phyloP scores from a whole-genome alignment of 176 grass and related monocot genomes.

The Oryza longistaminata region DNA sequence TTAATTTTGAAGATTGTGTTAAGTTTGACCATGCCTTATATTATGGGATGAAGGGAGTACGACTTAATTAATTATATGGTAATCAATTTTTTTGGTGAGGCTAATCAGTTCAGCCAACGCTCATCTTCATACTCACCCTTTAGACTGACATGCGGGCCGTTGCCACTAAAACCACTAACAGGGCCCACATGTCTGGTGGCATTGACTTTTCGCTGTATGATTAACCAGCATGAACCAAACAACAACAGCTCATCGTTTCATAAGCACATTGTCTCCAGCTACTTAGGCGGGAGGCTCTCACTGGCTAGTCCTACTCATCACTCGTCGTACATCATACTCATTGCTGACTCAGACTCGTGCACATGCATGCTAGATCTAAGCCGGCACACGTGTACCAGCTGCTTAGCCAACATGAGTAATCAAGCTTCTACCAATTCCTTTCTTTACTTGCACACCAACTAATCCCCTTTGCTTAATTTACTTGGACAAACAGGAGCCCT shows the following conservation, averaged over 20 bases:
- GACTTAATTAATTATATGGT: too few species aligned
- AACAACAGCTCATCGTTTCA: constrained; percentile 14
- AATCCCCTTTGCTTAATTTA: background rate
- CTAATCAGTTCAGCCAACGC: too few species aligned
- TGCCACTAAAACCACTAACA: background rate
- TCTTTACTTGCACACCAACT: constrained; percentile 19
- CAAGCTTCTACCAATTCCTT: background rate
- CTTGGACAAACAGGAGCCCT: background rate
- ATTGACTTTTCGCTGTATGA: constrained; percentile 24
- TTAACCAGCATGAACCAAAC: constrained; percentile 26
- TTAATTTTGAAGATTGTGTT: too few species aligned
- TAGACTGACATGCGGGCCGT: background rate
- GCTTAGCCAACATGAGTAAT: constrained; percentile 17
- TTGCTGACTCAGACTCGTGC: constrained; percentile 16
- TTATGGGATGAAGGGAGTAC: too few species aligned
- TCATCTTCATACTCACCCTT: too few species aligned
- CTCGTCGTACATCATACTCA: background rate
- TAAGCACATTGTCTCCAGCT: constrained; percentile 30
- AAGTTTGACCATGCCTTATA: too few species aligned
- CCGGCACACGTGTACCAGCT: constrained; percentile 28
- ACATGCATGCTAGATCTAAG: constrained; percentile 7
- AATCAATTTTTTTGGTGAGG: too few species aligned
- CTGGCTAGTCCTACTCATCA: background rate
- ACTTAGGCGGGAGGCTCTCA: background rate
- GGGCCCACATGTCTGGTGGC: background rate